These are phyloP conservation scores for Rhizophlyctis rosea DNA, from an alignment of 192 early-diverging fungal species.

Conservation along the genomic window DNA sequence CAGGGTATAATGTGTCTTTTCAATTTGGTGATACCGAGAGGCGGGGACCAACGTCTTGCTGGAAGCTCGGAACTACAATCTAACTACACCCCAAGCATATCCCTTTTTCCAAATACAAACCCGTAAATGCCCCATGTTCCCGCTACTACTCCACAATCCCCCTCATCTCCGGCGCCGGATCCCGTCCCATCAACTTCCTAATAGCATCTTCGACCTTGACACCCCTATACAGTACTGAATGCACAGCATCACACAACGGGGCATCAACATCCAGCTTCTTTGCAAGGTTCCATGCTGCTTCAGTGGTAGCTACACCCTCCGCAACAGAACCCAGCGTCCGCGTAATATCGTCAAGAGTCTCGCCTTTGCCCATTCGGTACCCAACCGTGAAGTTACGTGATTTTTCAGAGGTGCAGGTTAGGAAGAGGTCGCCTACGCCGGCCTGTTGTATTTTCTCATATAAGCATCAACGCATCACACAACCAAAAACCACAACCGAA, in stretches of 20 bases:
- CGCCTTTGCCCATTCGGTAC: conserved; percentile 45
- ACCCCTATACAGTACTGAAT: conserved; percentile 37
- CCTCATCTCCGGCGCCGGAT: conserved; percentile 37
- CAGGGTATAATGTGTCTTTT: no score
- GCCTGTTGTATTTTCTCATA: no score
- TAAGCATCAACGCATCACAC: no score
- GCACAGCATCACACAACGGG: conserved; percentile 39
- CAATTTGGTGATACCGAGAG: no score
- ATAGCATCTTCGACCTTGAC: conserved; percentile 30
- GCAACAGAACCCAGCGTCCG: conserved; percentile 45
- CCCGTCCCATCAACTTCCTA: conserved; percentile 34
- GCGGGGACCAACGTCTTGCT: background rate
- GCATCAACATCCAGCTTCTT: conserved; percentile 40
- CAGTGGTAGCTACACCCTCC: conserved; percentile 49
- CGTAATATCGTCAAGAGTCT: conserved; percentile 42
- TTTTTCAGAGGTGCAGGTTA: conserved; percentile 48
- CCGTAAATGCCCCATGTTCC: background rate
- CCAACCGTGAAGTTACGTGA: conserved; percentile 55
- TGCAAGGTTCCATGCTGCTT: conserved; percentile 44
- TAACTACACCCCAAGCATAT: background rate
- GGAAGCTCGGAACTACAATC: background rate
- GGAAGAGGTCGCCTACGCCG: conserved; percentile 47
- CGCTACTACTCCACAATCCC: conserved; percentile 16
- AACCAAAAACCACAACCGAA: no score
- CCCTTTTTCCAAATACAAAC: background rate